Evolutionary conservation across 805 yeast genomes (phyloP).

Genomic region (Spencermartinsiella europaea): DNA sequence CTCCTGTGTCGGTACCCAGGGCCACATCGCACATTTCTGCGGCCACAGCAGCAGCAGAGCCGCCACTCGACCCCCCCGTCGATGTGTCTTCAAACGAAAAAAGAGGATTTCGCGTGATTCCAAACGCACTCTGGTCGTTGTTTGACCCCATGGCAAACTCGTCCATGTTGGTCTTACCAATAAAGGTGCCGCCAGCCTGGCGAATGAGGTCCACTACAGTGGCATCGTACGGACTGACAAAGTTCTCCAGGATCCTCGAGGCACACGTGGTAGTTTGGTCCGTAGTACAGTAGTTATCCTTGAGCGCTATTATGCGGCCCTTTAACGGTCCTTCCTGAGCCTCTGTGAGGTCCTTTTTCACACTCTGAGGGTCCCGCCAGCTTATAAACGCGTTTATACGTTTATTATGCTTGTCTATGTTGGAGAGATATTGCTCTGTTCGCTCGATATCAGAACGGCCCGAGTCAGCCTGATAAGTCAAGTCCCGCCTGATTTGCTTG

Average conservation of each 20-base stretch:
- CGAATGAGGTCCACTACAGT: constrained; percentile 59
- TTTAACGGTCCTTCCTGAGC: constrained; percentile 2
- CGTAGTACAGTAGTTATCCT: constrained; percentile 74
- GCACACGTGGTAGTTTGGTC: constrained; percentile 73
- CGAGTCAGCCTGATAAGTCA: background rate
- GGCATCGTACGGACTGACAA: constrained; percentile 74
- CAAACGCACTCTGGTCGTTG: constrained; percentile 32
- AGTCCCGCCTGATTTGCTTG: background rate
- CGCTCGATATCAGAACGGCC: background rate
- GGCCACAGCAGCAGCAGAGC: constrained; percentile 90
- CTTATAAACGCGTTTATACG: constrained; percentile 29
- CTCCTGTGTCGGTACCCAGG: constrained; percentile 96
- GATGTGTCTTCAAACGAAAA: constrained; percentile 38
- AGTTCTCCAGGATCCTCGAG: constrained; percentile 55
- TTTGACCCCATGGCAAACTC: constrained; percentile 93
- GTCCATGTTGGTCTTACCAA: constrained; percentile 89
- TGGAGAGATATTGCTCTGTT: constrained; percentile 22
- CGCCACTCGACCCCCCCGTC: constrained; percentile 95
- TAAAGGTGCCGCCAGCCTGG: constrained; percentile 42
- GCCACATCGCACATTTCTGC: constrained; percentile 65
- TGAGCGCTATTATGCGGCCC: constrained; percentile 46
- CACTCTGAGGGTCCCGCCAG: constrained; percentile 14
- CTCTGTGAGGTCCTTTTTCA: constrained; percentile 11
- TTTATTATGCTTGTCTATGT: constrained; percentile 24
- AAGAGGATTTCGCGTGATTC: constrained; percentile 38